Evolutionary conservation across 78 protist genomes (phyloP), one percentile per base, ranked within the genome.

Genomic region (Guillardia theta): DNA sequence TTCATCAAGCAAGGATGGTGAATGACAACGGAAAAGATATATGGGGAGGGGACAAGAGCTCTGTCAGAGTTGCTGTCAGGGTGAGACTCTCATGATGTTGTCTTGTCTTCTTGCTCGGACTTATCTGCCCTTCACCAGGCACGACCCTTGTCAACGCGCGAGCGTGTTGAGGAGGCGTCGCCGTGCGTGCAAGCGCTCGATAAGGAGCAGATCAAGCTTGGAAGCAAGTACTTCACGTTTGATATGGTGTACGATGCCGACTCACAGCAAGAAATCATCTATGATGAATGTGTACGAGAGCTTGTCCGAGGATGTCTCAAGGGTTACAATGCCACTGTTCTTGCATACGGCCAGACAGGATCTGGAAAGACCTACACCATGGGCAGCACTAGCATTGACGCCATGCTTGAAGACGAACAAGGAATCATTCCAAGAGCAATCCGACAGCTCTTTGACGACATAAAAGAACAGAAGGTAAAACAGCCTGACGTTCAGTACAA

Each of bases 351-450:
- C 18, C 94, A 90, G 48, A 93, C 93, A n/a, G 48, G 94, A 19
- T 83, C 95, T 0, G 97, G 97, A 33, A 96, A 96, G 78, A 92
- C 97, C 70, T 94, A 92, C 94, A 94, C 94, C 4, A 93, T 95
- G 96, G 96, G 96, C 4, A 90, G 94, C 10, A 48, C 83, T 6
- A 64, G 19, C 36, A 80, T 10, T 4, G 19, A 12, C 1, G 43
- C 24, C 0, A 27, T 78, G 9, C 6, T n/a, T 0, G 76, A 10
- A 8, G 62, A 77, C 12, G 48, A 64, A 9, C 87, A 76, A 36
- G 97, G 97, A 24, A 90, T 96, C 46, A 45, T 96, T 2, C 97
- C 97, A 2, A 95, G 95, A n/a, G 92, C 94, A 2, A 30, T 88
- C 9, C 8, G 9, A 4, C 45, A 41, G 36, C n/a, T 96, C 4